These are phyloP conservation scores for Tricholoma hemisulphureum DNA, from an alignment of 768 basidiomycete genomes.

Conservation along the genomic window DNA sequence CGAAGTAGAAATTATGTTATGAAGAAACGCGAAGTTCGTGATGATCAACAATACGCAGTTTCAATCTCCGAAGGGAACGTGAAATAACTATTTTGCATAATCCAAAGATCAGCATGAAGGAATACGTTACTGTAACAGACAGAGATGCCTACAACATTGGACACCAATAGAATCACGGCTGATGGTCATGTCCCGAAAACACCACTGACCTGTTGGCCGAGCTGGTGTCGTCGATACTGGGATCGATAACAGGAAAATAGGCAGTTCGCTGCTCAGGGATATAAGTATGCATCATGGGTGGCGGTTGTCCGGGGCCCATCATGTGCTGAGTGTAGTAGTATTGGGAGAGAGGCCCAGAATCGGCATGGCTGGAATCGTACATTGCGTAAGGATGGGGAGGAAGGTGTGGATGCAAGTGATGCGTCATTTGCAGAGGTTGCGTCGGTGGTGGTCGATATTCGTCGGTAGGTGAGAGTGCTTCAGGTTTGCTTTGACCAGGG, in stretches of 20 bases:
- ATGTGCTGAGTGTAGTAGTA: conserved; percentile 19
- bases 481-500: conserved; percentile 2
- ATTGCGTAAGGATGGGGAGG: conserved; percentile 16
- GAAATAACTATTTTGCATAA: conserved; percentile 4
- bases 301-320: conserved; percentile 22
- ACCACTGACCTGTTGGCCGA: conserved; percentile 5
- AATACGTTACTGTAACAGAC: not conserved
- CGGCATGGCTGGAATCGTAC: conserved; percentile 11
- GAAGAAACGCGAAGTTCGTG: not conserved
- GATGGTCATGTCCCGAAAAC: conserved; percentile 1
- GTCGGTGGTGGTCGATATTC: conserved; percentile 15
- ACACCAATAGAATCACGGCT: not conserved
- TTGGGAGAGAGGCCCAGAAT: conserved; percentile 10
- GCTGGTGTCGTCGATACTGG: conserved; percentile 24
- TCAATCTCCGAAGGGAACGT: conserved; percentile 9
- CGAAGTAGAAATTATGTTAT: not conserved
- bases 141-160: not conserved
- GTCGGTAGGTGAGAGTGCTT: conserved; percentile 6
- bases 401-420: conserved; percentile 22
- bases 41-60: not conserved
- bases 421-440: conserved; percentile 24
- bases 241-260: conserved; percentile 43
- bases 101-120: not conserved
- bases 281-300: conserved; percentile 20
- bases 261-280: conserved; percentile 12